Evolutionary conservation across 106 monocot genomes (phyloP).

Genomic region (Phalaenopsis aphrodite): DNA sequence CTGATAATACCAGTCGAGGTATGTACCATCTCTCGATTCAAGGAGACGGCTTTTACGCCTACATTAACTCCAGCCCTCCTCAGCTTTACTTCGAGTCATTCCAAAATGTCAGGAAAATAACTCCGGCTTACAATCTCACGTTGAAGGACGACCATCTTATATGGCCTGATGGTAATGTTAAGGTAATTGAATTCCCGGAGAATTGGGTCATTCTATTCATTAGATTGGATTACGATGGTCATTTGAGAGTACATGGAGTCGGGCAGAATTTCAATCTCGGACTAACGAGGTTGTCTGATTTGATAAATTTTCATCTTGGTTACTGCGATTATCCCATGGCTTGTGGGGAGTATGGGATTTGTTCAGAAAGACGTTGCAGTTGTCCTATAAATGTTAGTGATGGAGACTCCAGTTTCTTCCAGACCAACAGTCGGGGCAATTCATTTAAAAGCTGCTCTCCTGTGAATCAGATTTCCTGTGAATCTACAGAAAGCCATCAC

Average conservation of each 20-base stretch:
- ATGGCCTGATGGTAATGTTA: not conserved
- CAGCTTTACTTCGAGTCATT: slow-evolving; percentile 13
- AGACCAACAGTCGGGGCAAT: not conserved
- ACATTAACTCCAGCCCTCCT: slow-evolving; percentile 19
- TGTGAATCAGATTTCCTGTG: slow-evolving; percentile 14
- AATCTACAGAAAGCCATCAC: not conserved
- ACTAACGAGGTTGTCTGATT: not conserved
- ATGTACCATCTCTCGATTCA: slow-evolving; percentile 13
- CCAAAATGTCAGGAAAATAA: not conserved
- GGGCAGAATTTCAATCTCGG: not conserved
- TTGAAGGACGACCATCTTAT: not conserved
- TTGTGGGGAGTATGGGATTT: slow-evolving; percentile 45
- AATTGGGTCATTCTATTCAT: not conserved
- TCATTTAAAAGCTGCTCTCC: slow-evolving; percentile 3
- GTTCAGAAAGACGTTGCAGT: slow-evolving; percentile 35
- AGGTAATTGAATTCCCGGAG: not conserved
- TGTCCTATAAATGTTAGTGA: slow-evolving; percentile 17
- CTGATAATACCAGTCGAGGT: slow-evolving; percentile 8
- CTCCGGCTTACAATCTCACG: not conserved
- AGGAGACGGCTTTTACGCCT: slow-evolving; percentile 9
- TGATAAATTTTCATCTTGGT: not conserved
- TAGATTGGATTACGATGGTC: slow-evolving; percentile 4
- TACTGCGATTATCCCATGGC: slow-evolving; percentile 15
- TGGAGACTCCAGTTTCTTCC: slow-evolving; percentile 12
- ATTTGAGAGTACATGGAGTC: slow-evolving; percentile 1